Conservation (phyloP, 192 early-diverging fungal genomes). For the Gigaspora rosea region DNA sequence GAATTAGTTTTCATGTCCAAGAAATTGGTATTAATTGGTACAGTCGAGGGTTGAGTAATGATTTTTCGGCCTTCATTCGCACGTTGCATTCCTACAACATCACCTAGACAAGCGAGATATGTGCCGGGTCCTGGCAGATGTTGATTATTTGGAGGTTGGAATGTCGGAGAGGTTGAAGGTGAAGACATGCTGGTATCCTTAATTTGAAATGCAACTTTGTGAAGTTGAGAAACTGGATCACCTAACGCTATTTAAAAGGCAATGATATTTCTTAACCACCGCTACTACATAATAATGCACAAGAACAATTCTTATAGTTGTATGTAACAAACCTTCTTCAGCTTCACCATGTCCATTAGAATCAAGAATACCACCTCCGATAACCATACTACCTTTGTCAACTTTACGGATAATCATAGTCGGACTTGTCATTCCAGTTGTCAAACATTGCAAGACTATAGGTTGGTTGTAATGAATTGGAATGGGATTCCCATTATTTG, state of each 20-base stretch:
- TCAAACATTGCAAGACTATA: conserved; percentile 85
- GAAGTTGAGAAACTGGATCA: conserved; percentile 86
- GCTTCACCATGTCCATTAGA: conserved; percentile 38
- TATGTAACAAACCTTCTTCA: conserved; percentile 11
- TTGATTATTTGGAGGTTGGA: conserved; percentile 40
- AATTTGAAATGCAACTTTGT: conserved; percentile 90
- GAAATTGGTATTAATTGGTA: conserved; percentile 7
- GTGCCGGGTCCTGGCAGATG: conserved; percentile 47
- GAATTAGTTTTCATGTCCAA: conserved; percentile 26
- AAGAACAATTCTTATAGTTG: too few species aligned
- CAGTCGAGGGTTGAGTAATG: conserved; percentile 30
- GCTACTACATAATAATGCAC: too few species aligned
- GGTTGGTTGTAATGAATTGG: conserved; percentile 87
- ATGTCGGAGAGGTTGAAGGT: conserved; percentile 30
- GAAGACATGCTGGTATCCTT: conserved; percentile 40
- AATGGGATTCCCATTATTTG: conserved; percentile 58
- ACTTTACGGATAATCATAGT: conserved; percentile 84
- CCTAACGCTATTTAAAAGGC: conserved; percentile 51
- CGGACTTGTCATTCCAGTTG: conserved; percentile 79
- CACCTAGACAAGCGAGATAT: conserved; percentile 74
- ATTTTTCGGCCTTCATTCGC: conserved; percentile 56
- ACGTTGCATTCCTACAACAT: conserved; percentile 75
- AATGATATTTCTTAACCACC: too few species aligned
- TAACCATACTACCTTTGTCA: conserved; percentile 79
- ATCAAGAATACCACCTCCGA: conserved; percentile 59